Evolutionary conservation across 2,329 filamentous ascomycete species (phyloP).

Genomic region (Drechslerella stenobrocha): DNA sequence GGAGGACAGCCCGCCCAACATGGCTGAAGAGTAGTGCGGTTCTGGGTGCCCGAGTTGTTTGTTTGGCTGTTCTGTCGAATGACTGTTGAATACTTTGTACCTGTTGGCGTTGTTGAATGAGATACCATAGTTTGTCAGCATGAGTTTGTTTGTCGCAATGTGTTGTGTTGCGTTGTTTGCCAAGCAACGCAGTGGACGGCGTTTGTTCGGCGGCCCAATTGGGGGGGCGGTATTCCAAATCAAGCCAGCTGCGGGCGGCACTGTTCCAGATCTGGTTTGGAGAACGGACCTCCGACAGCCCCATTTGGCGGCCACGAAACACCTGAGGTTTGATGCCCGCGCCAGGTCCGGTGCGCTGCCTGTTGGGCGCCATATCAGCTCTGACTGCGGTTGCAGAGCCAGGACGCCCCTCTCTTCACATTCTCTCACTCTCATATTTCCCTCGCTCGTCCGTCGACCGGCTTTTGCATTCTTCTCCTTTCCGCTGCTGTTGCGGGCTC

Average conservation of each 20-base stretch:
- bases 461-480: neutral
- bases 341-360: neutral
- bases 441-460: neutral
- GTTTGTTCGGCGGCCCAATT: constrained; percentile 7
- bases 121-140: too few species aligned
- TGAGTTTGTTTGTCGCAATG: too few species aligned
- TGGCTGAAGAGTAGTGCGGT: constrained; percentile 19
- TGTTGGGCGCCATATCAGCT: neutral
- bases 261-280: constrained; percentile 45
- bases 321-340: constrained; percentile 24
- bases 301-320: constrained; percentile 35
- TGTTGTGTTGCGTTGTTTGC: too few species aligned
- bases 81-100: too few species aligned
- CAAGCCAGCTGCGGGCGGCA: constrained; percentile 34
- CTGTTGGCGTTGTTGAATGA: too few species aligned
- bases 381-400: neutral
- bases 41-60: too few species aligned
- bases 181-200: too few species aligned
- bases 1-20: constrained; percentile 41
- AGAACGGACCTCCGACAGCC: constrained; percentile 18
- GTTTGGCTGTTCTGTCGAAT: too few species aligned
- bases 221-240: constrained; percentile 43
- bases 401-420: neutral
- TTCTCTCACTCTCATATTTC: neutral
- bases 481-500: neutral